Percentiles rank a stretch among this genome's conserved stretches.
Evolutionary conservation across 2,329 filamentous ascomycete genomes (phyloP).

Genomic region (Trichoderma brevicompactum): DNA sequence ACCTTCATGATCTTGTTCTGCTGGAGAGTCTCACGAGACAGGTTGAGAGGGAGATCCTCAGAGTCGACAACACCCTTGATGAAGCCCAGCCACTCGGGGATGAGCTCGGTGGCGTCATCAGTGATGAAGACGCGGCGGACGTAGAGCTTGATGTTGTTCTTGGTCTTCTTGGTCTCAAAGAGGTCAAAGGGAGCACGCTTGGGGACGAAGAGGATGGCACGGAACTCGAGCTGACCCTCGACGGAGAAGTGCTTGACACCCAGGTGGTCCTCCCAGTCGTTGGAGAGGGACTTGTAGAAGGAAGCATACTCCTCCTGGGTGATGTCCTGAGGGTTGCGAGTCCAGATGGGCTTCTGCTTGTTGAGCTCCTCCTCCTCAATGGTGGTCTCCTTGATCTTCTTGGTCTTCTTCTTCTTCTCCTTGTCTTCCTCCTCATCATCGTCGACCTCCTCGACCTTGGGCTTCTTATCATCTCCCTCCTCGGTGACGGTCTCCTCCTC

Average conservation of each 20-base stretch:
- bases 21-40: conserved; percentile 99
- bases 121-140: conserved; percentile 99
- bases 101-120: conserved; percentile 97
- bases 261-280: conserved; percentile 99
- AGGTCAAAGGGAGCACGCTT: conserved; percentile 99
- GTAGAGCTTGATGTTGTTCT: conserved; percentile 99
- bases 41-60: conserved; percentile 98
- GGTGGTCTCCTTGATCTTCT: conserved; percentile 99
- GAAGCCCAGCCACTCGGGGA: conserved; percentile 99
- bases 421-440: conserved; percentile 83
- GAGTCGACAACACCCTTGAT: conserved; percentile 99
- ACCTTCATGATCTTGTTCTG: conserved; percentile 99
- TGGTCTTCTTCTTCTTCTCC: conserved; percentile 96
- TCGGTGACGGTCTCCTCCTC: conserved; percentile 70
- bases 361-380: conserved; percentile 99
- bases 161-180: conserved; percentile 99
- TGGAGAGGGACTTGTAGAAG: conserved; percentile 99
- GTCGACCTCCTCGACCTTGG: conserved; percentile 91
- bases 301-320: conserved; percentile 94
- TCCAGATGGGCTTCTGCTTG: conserved; percentile 99
- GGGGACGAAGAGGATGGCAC: conserved; percentile 97
- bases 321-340: conserved; percentile 95
- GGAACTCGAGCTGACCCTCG: conserved; percentile 99
- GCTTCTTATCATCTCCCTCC: conserved; percentile 89
- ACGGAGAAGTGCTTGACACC: conserved; percentile 99